Conservation (phyloP, 495 filamentous ascomycete species). For the Penicillium taxi region DNA sequence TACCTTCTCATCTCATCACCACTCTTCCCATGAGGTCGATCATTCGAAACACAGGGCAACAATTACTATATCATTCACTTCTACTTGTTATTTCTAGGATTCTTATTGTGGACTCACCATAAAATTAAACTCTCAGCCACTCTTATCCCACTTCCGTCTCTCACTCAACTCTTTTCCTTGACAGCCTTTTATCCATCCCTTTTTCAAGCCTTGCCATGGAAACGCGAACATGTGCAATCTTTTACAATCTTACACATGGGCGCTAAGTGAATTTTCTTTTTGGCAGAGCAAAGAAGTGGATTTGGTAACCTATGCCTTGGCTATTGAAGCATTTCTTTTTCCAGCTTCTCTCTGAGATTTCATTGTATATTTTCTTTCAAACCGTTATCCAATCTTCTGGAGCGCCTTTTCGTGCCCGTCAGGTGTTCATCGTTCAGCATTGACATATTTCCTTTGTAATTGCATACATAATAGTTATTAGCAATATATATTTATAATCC, state of each 20-base stretch:
- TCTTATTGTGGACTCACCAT: neutral
- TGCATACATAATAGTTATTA: too few relatives aligned
- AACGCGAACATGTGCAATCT: neutral
- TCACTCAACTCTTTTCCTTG: neutral
- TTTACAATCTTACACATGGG: conserved; percentile 28
- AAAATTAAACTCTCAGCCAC: too few relatives aligned
- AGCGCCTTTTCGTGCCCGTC: too few relatives aligned
- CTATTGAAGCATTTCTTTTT: too few relatives aligned
- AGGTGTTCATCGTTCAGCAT: too few relatives aligned
- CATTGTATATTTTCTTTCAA: too few relatives aligned
- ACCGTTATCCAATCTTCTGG: too few relatives aligned
- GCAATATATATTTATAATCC: too few relatives aligned
- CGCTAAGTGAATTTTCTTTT: conserved; percentile 25
- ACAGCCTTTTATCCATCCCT: conserved; percentile 9
- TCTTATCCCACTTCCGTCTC: neutral
- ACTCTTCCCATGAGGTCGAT: neutral
- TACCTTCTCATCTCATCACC: neutral
- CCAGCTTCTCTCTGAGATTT: too few relatives aligned
- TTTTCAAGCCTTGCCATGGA: neutral
- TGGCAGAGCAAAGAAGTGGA: too few relatives aligned
- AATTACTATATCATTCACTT: neutral
- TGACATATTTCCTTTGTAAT: too few relatives aligned
- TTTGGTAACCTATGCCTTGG: too few relatives aligned
- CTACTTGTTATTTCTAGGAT: neutral
- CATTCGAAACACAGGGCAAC: neutral